These are phyloP conservation scores for Lophiostoma macrostomum DNA, from an alignment of 495 filamentous ascomycete species.

Conservation along the genomic window DNA sequence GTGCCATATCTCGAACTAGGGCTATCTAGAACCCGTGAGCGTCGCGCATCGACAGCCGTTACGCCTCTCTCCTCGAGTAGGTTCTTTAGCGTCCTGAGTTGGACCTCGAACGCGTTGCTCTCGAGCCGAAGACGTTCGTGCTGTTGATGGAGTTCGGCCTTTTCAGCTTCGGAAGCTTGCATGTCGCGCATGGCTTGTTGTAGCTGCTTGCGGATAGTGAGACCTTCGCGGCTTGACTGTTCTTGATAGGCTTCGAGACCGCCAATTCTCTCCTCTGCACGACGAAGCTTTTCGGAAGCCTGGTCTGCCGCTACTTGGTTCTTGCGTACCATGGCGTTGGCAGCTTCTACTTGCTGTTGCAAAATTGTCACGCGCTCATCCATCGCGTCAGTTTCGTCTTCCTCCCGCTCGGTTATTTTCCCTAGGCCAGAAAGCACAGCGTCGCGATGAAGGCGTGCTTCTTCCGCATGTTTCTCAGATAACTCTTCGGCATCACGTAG, in stretches of 20 bases:
- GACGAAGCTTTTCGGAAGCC: conserved; percentile 81
- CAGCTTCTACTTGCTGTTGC: conserved; percentile 73
- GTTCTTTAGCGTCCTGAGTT: conserved; percentile 87
- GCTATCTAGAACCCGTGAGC: conserved; percentile 59
- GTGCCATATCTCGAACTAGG: conserved; percentile 68
- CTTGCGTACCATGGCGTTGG: conserved; percentile 74
- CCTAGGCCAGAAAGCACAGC: conserved; percentile 81
- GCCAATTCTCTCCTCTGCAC: conserved; percentile 93
- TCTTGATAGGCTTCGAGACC: conserved; percentile 96
- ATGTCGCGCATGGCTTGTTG: conserved; percentile 77
- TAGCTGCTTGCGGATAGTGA: conserved; percentile 83
- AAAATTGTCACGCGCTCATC: conserved; percentile 75
- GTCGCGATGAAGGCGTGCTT: conserved; percentile 80
- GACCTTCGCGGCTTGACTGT: conserved; percentile 87
- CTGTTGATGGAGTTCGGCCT: conserved; percentile 72
- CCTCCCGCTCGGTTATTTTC: conserved; percentile 56
- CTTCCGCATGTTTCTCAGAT: conserved; percentile 79
- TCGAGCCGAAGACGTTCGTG: conserved; percentile 82
- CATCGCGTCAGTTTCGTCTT: conserved; percentile 52
- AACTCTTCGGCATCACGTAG: conserved; percentile 86
- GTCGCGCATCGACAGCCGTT: conserved; percentile 54
- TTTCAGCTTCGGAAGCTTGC: conserved; percentile 70
- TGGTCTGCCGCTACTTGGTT: conserved; percentile 88
- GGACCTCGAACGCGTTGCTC: conserved; percentile 82
- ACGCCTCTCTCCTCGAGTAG: conserved; percentile 84